Conservation (phyloP, 2,329 filamentous ascomycete species). For the Exophiala sp. region DNA sequence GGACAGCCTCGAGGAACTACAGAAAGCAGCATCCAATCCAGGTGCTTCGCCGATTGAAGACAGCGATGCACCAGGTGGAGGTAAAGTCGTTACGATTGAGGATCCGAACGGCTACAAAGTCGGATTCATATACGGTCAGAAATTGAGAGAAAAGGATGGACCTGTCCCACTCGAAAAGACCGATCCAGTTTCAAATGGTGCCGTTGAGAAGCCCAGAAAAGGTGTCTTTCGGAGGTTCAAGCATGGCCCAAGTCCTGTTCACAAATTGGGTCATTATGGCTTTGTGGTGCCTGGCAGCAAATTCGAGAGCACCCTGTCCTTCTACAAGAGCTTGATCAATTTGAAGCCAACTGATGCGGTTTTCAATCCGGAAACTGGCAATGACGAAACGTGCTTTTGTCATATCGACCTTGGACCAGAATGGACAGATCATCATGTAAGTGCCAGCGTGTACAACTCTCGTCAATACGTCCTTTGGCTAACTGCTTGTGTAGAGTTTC, state of each 20-base stretch:
- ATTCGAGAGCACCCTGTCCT: conserved; percentile 37
- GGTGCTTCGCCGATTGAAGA: conserved; percentile 14
- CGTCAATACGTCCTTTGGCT: conserved; percentile 6
- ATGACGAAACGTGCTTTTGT: conserved; percentile 41
- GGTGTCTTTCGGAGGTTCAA: conserved; percentile 40
- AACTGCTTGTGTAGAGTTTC: conserved; percentile 15
- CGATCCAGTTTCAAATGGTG: conserved; percentile 33
- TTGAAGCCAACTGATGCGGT: conserved; percentile 45
- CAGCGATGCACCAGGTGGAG: conserved; percentile 23
- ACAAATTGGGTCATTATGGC: conserved; percentile 49
- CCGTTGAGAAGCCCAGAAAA: conserved; percentile 35
- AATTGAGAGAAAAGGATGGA: conserved; percentile 7
- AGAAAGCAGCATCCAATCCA: conserved; percentile 13
- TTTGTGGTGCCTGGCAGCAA: conserved; percentile 33
- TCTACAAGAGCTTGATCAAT: conserved; percentile 46
- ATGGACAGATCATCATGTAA: conserved; percentile 51
- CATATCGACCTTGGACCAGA: conserved; percentile 49
- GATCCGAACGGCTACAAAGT: conserved; percentile 26
- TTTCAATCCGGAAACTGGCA: conserved; percentile 23
- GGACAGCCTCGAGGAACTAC: conserved; percentile 14
- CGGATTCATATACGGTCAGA: conserved; percentile 26
- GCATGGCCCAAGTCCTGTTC: conserved; percentile 46
- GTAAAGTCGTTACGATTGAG: conserved; percentile 23
- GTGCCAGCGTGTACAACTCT: conserved; percentile 23
- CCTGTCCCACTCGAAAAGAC: conserved; percentile 8